Evolutionary conservation across 2,329 filamentous ascomycete species (phyloP).

Genomic region (Nectriaceae sp.): DNA sequence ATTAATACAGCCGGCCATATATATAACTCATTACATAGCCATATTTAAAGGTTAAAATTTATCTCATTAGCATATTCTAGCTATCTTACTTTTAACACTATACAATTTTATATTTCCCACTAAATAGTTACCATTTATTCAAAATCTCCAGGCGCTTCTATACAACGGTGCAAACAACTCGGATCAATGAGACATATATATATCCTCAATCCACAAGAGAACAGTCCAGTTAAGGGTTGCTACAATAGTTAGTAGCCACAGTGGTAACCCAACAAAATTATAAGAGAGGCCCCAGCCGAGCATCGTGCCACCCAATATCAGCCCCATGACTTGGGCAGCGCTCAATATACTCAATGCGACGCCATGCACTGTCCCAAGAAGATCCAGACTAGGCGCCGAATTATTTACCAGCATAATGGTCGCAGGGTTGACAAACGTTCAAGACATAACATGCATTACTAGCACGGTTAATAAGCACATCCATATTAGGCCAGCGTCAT

Average conservation of each 20-base stretch:
- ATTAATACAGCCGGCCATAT: too few species aligned
- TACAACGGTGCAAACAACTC: too few species aligned
- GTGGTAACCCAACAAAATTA: slow-evolving; percentile 22
- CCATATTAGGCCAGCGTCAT: slow-evolving; percentile 17
- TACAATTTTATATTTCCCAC: too few species aligned
- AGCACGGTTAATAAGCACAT: slow-evolving; percentile 17
- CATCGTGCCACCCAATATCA: slow-evolving; percentile 19
- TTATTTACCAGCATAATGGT: slow-evolving; percentile 29
- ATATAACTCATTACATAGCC: too few species aligned
- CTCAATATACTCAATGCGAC: slow-evolving; percentile 27
- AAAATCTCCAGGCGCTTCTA: neutral
- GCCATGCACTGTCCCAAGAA: slow-evolving; percentile 26
- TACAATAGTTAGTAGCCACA: slow-evolving; percentile 16
- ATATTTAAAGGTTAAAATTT: too few species aligned
- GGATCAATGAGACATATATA: slow-evolving; percentile 15
- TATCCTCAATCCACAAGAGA: slow-evolving; percentile 3
- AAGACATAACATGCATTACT: slow-evolving; percentile 20
- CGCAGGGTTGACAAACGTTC: slow-evolving; percentile 26
- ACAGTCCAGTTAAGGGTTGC: slow-evolving; percentile 6
- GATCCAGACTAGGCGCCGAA: slow-evolving; percentile 19
- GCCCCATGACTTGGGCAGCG: slow-evolving; percentile 24
- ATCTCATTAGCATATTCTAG: too few species aligned
- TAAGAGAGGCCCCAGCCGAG: slow-evolving; percentile 26
- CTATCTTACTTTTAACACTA: too few species aligned
- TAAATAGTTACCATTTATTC: neutral